phyloP scores from a whole-genome alignment of 2,329 filamentous ascomycete genomes.

The Sodiomyces alkalinus region DNA sequence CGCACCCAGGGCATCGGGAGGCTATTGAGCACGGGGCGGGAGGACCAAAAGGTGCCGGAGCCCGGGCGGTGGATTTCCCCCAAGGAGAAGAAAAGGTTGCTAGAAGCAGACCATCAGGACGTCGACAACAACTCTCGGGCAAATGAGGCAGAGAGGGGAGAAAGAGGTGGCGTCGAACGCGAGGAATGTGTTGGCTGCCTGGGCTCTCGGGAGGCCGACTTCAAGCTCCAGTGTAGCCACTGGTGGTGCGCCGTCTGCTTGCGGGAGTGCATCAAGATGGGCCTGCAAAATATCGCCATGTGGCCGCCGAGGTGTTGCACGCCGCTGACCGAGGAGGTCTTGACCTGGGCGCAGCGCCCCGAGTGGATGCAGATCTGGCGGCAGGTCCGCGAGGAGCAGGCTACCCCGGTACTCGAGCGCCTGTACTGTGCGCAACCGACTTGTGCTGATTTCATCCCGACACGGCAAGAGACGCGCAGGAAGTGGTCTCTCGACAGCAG shows the following conservation, averaged over 20 bases:
- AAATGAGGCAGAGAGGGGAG: neutral
- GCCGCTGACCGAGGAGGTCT: conserved; percentile 4
- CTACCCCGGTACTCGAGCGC: conserved; percentile 2
- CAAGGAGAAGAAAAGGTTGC: too few species aligned
- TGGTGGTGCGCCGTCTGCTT: conserved; percentile 6
- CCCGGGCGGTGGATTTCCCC: too few species aligned
- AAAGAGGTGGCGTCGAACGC: neutral
- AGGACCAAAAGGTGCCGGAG: too few species aligned
- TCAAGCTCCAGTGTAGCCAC: conserved; percentile 6
- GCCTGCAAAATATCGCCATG: conserved; percentile 3
- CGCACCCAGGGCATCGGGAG: too few species aligned
- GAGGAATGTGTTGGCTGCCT: conserved; percentile 4
- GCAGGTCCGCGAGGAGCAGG: conserved; percentile 15
- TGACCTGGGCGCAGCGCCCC: conserved; percentile 3
- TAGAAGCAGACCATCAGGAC: too few species aligned
- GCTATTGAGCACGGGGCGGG: too few species aligned
- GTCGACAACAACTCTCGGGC: neutral
- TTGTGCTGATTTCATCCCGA: conserved; percentile 8
- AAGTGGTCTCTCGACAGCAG: too few species aligned
- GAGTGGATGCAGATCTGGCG: conserved; percentile 4
- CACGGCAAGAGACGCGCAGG: neutral
- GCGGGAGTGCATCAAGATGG: conserved; percentile 5
- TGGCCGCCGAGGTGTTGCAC: conserved; percentile 8
- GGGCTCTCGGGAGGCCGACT: neutral
- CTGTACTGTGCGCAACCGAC: conserved; percentile 5